Conservation (phyloP, 208 protist species). For the Leishmania major region DNA sequence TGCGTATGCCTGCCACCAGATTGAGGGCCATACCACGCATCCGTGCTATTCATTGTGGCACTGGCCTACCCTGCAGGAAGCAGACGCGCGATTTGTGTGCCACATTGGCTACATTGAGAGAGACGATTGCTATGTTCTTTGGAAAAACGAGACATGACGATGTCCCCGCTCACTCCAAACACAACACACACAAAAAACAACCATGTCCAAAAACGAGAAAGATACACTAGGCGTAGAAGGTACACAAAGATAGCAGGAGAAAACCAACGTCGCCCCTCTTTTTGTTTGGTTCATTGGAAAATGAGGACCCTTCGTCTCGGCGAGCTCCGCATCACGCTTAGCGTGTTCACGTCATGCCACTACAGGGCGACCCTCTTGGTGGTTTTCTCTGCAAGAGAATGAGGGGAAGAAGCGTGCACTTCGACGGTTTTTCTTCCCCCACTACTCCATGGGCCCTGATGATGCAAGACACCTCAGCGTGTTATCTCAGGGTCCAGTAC, state of each 20-base stretch:
- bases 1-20: constrained; percentile 70
- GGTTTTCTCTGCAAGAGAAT: neutral
- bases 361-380: neutral
- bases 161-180: neutral
- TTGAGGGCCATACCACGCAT: constrained; percentile 37
- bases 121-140: constrained; percentile 49
- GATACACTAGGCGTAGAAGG: neutral
- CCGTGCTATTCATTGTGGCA: constrained; percentile 76
- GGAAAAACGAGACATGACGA: constrained; percentile 24
- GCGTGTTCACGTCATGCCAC: neutral
- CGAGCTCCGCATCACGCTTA: no score
- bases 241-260: neutral
- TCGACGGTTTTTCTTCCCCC: neutral
- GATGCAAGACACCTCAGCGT: neutral
- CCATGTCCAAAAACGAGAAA: neutral
- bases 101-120: constrained; percentile 55
- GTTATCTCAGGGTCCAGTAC: neutral
- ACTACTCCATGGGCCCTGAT: neutral
- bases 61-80: constrained; percentile 61
- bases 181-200: neutral
- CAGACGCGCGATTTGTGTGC: constrained; percentile 55
- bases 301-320: neutral
- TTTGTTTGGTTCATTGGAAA: neutral
- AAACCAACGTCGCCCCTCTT: neutral
- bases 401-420: neutral